These are phyloP conservation scores for Marasmius sp. DNA, from an alignment of 1,284 basidiomycete species.

Conservation along the genomic window DNA sequence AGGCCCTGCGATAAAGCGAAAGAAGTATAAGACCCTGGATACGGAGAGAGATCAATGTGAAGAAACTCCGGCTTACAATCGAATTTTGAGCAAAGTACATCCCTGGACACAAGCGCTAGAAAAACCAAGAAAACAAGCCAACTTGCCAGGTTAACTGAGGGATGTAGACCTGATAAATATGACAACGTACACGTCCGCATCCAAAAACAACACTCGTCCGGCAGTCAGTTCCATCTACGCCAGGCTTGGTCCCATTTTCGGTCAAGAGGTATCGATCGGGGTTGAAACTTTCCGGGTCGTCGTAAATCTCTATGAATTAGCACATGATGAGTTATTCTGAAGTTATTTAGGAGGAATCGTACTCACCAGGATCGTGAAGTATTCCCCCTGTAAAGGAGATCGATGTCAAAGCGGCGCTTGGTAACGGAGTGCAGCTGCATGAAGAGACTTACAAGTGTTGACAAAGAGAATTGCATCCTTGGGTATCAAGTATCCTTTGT, in stretches of 20 bases:
- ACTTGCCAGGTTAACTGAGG: no score
- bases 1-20: slow-evolving; percentile 7
- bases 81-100: slow-evolving; percentile 27
- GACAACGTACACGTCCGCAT: slow-evolving; percentile 14
- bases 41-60: slow-evolving; percentile 9
- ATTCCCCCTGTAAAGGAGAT: slow-evolving; percentile 13
- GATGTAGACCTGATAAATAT: neutral
- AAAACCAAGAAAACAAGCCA: neutral
- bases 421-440: neutral
- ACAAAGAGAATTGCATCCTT: slow-evolving; percentile 15
- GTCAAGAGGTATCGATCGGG: slow-evolving; percentile 4
- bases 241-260: slow-evolving; percentile 3
- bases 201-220: slow-evolving; percentile 9
- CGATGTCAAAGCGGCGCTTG: no score
- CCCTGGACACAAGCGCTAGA: slow-evolving; percentile 30
- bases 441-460: slow-evolving; percentile 14
- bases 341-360: neutral
- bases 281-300: slow-evolving; percentile 16
- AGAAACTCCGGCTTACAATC: slow-evolving; percentile 16
- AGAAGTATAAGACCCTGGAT: neutral
- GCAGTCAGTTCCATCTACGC: slow-evolving; percentile 4
- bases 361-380: slow-evolving; percentile 16
- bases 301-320: slow-evolving; percentile 13
- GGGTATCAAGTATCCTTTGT: slow-evolving; percentile 15
- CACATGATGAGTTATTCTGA: no score